These are phyloP conservation scores for Diaporthe longicolla DNA, from an alignment of 2,329 filamentous ascomycete genomes.

Conservation along the genomic window DNA sequence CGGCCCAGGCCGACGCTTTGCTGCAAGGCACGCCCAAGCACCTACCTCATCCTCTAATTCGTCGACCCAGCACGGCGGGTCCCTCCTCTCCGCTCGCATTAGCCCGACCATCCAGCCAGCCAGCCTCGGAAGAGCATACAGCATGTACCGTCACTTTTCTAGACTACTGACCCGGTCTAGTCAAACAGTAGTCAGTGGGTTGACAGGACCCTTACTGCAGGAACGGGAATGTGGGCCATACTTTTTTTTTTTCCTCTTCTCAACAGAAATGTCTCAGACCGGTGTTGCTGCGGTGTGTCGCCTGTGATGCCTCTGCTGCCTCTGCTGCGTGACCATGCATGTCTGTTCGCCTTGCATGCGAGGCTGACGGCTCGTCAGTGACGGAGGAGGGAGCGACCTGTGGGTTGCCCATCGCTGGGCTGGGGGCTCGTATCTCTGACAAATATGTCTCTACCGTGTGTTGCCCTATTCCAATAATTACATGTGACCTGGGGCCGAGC, in stretches of 20 bases:
- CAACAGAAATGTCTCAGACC: neutral
- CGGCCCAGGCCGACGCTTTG: constrained; percentile 28
- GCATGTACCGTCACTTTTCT: neutral
- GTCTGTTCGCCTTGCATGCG: constrained; percentile 7
- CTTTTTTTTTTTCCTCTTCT: neutral
- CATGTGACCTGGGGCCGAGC: neutral
- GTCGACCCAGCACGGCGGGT: constrained; percentile 39
- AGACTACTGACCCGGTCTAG: neutral
- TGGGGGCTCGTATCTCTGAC: neutral
- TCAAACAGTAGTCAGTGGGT: constrained; percentile 14
- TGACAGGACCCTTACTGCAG: constrained; percentile 26
- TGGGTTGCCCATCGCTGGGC: too few relatives aligned
- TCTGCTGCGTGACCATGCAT: neutral
- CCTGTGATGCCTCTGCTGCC: neutral
- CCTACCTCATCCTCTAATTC: constrained; percentile 1
- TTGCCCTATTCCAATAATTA: neutral
- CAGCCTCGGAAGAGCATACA: neutral
- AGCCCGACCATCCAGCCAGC: constrained; percentile 3
- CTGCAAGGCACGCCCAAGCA: constrained; percentile 5
- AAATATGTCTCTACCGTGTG: neutral
- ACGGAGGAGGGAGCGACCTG: neutral
- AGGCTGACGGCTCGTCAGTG: neutral
- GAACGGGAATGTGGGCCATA: neutral
- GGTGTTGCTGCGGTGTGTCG: neutral
- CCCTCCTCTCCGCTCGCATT: constrained; percentile 15